Percentiles rank a stretch among this genome's conserved stretches.
Conservation (phyloP, 148 eudicot genomes). For the Tetragonia tetragonoides region DNA sequence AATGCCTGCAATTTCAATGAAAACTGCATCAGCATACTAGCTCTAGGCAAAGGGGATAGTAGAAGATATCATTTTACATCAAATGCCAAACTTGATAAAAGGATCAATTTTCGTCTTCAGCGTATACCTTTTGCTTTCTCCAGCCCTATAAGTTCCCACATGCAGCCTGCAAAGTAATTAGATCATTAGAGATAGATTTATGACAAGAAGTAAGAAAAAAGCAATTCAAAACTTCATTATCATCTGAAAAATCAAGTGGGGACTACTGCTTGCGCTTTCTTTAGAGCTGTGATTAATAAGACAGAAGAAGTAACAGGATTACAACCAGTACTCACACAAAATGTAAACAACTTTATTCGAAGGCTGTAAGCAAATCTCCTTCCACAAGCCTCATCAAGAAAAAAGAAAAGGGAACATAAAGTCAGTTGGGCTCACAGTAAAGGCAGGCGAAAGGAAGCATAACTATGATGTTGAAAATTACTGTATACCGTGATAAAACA, state of each 20-base stretch:
- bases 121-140: conserved; percentile 63
- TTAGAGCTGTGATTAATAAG: too few species aligned
- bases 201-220: neutral
- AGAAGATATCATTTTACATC: conserved; percentile 3
- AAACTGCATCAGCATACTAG: conserved; percentile 1
- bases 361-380: neutral
- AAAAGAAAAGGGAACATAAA: neutral
- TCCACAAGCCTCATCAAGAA: neutral
- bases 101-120: conserved; percentile 85
- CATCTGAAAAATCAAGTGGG: too few species aligned
- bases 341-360: neutral
- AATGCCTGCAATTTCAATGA: too few species aligned
- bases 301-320: conserved; percentile 19
- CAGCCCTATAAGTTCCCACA: conserved; percentile 52
- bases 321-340: neutral
- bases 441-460: conserved; percentile 49
- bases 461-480: conserved; percentile 56
- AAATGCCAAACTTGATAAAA: conserved; percentile 68
- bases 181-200: neutral
- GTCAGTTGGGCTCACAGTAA: conserved; percentile 42
- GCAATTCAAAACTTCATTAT: neutral
- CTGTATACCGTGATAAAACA: conserved; percentile 55
- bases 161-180: conserved; percentile 40
- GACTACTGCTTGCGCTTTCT: too few species aligned
- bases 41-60: conserved; percentile 5